These are phyloP conservation scores for Lanmaoa pseudosensibilis DNA, from an alignment of 768 basidiomycete genomes.

Conservation along the genomic window DNA sequence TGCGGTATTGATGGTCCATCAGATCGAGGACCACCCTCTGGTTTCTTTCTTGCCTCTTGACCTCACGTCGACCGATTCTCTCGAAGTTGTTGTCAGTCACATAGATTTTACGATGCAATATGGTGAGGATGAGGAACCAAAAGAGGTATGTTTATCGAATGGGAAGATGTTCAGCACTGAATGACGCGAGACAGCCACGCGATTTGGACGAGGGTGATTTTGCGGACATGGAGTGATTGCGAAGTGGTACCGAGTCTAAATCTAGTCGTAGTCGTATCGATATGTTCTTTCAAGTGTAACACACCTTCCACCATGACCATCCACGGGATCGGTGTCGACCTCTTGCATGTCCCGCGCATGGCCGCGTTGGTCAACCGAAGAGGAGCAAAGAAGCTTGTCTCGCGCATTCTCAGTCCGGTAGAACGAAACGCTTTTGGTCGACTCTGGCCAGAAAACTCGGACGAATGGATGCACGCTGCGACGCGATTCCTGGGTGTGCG, in stretches of 20 bases:
- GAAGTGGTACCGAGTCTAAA: too few species aligned
- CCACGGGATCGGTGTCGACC: constrained; percentile 75
- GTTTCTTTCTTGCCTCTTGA: constrained; percentile 97
- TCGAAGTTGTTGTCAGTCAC: constrained; percentile 89
- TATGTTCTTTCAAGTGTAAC: neutral
- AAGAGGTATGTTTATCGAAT: constrained; percentile 57
- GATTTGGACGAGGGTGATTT: constrained; percentile 95
- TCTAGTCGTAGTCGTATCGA: too few species aligned
- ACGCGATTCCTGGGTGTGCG: constrained; percentile 69
- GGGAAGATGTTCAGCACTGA: constrained; percentile 4
- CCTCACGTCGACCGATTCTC: constrained; percentile 83
- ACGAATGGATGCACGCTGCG: neutral
- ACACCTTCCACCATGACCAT: constrained; percentile 48
- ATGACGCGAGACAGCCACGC: constrained; percentile 58
- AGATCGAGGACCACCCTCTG: constrained; percentile 99
- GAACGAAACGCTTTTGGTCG: constrained; percentile 41
- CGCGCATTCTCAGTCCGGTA: constrained; percentile 57
- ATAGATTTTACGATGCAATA: constrained; percentile 99
- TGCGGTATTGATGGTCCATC: neutral
- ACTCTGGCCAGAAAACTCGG: constrained; percentile 9
- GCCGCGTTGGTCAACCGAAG: constrained; percentile 51
- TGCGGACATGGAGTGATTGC: constrained; percentile 53
- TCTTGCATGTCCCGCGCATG: constrained; percentile 71
- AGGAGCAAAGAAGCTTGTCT: constrained; percentile 46
- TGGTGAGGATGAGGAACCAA: constrained; percentile 97